Base-by-base conservation (phyloP, 306 rosid genomes). In the Castanea sativa region DNA sequence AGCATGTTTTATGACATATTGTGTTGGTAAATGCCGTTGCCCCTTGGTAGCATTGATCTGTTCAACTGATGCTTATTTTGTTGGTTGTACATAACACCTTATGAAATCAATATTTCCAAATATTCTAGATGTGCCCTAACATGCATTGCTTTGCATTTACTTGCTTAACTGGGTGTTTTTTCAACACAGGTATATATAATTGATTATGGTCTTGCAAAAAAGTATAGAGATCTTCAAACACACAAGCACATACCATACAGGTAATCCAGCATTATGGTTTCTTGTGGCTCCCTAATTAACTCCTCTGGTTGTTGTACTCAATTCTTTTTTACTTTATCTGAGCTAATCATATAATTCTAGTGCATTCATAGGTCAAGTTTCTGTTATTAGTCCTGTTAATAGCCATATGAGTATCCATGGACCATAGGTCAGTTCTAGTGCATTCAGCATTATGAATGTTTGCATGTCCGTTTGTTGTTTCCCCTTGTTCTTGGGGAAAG, bases 161-260 rank as follows among this genome's bases (percentile, higher is more conserved):
- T 79, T 80, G 70, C 32, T 56, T 91, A 73, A 20, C 55, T 81
- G 71, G 25, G 20, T 77, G 58, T 81, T 55, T 33, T 77, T 83
- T 61, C 52, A 70, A 78, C 63, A 20, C 88, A 96, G 99, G 99
- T 95, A 32, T 95, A 95, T 83, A 55, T 95, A 78, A 95, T 95
- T 73, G 99, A 95, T 90, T 95, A 92, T 83, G 99, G 99, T 83
- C 99, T 95, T 52, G 98, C 94, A 52, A 95, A 95, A 81, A 95
- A 91, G 90, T 95, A 74, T 76, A 89, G 97, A 73, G 99, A 95
- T 90, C 97, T 95, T 81, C 99, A 95, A 78, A 95, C 99, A 9
- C 98, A 92, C 80, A 95, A 89, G 94, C 99, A 95, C 87, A 95
- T 95, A 85, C 98, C 98, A 25, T 95, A 95, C 82, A 92, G 99